Conservation (phyloP, 2,329 filamentous ascomycete species). For the Aquanectria penicillioides region DNA sequence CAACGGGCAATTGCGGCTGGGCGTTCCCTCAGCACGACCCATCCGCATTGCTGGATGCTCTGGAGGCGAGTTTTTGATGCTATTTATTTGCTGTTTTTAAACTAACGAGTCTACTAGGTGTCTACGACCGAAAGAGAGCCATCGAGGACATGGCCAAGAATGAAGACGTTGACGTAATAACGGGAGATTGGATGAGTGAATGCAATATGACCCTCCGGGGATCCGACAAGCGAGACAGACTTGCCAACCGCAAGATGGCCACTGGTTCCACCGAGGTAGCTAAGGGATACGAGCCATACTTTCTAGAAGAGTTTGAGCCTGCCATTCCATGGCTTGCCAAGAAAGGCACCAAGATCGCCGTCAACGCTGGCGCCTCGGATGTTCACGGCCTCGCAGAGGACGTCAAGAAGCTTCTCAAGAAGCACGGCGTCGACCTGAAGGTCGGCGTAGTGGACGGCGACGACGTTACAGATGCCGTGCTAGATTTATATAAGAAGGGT, state of each 20-base stretch:
- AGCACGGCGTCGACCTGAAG: conserved; percentile 45
- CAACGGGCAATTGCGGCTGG: conserved; percentile 21
- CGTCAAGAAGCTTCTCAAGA: conserved; percentile 38
- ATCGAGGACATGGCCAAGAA: conserved; percentile 41
- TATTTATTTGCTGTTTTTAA: neutral
- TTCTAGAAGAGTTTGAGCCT: conserved; percentile 45
- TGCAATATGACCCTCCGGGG: conserved; percentile 44
- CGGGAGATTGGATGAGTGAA: conserved; percentile 46
- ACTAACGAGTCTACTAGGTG: conserved; percentile 36
- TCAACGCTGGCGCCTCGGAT: conserved; percentile 50
- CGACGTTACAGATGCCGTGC: conserved; percentile 42
- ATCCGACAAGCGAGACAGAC: conserved; percentile 40
- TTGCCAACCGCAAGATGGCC: conserved; percentile 35
- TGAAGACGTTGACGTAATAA: conserved; percentile 43
- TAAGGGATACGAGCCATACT: conserved; percentile 55
- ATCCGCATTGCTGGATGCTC: conserved; percentile 44
- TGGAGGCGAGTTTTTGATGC: conserved; percentile 27
- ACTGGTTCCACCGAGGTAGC: conserved; percentile 40
- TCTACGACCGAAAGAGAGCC: conserved; percentile 47
- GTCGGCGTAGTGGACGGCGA: conserved; percentile 49
- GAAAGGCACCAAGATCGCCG: conserved; percentile 47
- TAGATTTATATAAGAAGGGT: conserved; percentile 39
- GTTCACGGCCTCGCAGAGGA: conserved; percentile 36
- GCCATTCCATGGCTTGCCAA: conserved; percentile 43
- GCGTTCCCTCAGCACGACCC: conserved; percentile 31